Percentiles rank a stretch among this genome's conserved stretches.
These are phyloP conservation scores for Amphicarpaea edgeworthii DNA, from an alignment of 306 rosid genomes.

Conservation along the genomic window DNA sequence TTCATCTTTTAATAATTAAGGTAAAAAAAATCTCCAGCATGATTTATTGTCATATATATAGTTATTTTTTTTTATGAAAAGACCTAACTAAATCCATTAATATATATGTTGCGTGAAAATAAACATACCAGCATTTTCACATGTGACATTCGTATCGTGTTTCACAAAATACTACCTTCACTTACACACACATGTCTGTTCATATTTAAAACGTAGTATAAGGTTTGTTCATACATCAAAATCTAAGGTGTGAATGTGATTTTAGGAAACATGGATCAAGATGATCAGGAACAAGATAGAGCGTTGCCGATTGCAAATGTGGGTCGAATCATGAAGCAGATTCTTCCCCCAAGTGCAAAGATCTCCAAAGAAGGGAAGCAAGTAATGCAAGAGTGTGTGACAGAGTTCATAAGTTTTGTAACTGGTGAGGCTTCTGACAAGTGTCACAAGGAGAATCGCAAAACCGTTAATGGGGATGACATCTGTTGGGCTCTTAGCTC, in stretches of 20 bases:
- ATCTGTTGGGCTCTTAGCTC: slow-evolving; percentile 85
- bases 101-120: slow-evolving; percentile 26
- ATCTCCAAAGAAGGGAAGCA: slow-evolving; percentile 83
- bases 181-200: background rate
- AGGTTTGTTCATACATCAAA: slow-evolving; percentile 9
- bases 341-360: slow-evolving; percentile 71
- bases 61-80: slow-evolving; percentile 6
- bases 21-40: too few species aligned
- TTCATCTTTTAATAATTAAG: background rate
- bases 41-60: background rate
- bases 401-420: slow-evolving; percentile 89
- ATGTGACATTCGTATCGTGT: slow-evolving; percentile 53
- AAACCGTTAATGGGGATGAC: slow-evolving; percentile 88
- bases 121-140: slow-evolving; percentile 29
- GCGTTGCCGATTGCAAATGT: slow-evolving; percentile 83
- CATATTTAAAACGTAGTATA: background rate
- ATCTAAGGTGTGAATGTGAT: background rate
- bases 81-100: background rate
- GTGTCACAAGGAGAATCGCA: slow-evolving; percentile 92
- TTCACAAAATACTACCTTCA: slow-evolving; percentile 43
- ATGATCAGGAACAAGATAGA: slow-evolving; percentile 68
- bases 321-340: slow-evolving; percentile 81
- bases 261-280: slow-evolving; percentile 52
- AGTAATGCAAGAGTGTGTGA: slow-evolving; percentile 83
- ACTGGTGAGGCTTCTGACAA: slow-evolving; percentile 85